phyloP scores from a whole-genome alignment of 2,329 filamentous ascomycete genomes.

The Macroventuria anomochaeta region DNA sequence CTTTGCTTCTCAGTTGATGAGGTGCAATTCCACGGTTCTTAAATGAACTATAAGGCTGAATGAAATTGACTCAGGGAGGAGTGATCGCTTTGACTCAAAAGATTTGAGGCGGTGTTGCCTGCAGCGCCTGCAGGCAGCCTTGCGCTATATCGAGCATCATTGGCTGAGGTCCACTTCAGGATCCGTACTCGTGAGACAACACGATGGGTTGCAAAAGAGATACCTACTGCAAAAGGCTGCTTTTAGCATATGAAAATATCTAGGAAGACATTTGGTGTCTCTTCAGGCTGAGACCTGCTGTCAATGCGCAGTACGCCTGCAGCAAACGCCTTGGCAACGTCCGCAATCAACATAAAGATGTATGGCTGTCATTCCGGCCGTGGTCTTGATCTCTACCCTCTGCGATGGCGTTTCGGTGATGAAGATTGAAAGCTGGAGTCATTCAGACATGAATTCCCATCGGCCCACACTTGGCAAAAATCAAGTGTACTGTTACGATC shows the following conservation, averaged over 20 bases:
- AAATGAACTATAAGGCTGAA: conserved; percentile 1
- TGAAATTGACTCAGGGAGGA: conserved; percentile 28
- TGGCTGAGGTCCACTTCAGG: conserved; percentile 19
- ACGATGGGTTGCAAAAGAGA: not conserved
- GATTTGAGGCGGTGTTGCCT: conserved; percentile 33
- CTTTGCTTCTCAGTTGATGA: not conserved
- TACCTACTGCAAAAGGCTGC: not conserved
- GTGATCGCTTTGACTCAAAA: conserved; percentile 30
- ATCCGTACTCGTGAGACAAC: not conserved
- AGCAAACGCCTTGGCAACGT: too few species aligned
- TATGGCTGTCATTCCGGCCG: too few species aligned
- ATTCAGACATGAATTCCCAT: not conserved
- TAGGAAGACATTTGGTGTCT: not conserved
- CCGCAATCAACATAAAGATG: too few species aligned
- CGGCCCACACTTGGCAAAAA: not conserved
- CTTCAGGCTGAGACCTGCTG: not conserved
- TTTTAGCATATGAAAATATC: too few species aligned
- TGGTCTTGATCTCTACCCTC: too few species aligned
- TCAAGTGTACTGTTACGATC: too few species aligned
- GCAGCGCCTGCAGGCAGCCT: conserved; percentile 32
- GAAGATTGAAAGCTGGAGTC: not conserved
- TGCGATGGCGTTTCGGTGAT: too few species aligned
- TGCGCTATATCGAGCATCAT: conserved; percentile 19
- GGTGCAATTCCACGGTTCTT: not conserved
- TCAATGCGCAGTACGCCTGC: too few species aligned